Conservation (phyloP, 371 early-diverging fungal genomes). For the Batrachochytrium dendrobatidis region DNA sequence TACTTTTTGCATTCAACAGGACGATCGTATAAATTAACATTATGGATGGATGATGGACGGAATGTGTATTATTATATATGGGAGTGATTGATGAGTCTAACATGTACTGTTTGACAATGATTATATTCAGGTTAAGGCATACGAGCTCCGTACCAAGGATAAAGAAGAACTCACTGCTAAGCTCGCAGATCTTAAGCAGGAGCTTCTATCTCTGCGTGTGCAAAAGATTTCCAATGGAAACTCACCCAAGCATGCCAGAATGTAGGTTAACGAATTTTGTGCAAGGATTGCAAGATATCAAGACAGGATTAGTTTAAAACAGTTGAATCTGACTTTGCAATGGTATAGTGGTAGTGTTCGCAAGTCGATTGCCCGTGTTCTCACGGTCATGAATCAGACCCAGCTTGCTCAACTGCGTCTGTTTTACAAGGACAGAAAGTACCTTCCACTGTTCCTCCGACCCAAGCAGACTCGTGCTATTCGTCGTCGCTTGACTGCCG, state of each 20-base stretch:
- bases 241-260: constrained; percentile 71
- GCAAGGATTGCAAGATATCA: background rate
- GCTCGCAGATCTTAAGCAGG: constrained; percentile 87
- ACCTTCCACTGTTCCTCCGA: constrained; percentile 86
- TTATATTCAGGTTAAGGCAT: constrained; percentile 76
- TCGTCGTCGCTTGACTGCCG: constrained; percentile 81
- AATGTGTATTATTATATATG: background rate
- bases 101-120: background rate
- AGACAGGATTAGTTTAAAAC: background rate
- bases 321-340: background rate
- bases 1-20: no score
- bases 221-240: constrained; percentile 78
- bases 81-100: background rate
- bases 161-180: constrained; percentile 83
- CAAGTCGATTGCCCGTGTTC: constrained; percentile 85
- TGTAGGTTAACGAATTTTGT: constrained; percentile 53
- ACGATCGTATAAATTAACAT: no score
- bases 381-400: constrained; percentile 88
- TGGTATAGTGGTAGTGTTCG: constrained; percentile 46
- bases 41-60: no score
- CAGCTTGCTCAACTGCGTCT: constrained; percentile 74
- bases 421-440: constrained; percentile 85
- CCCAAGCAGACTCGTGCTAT: constrained; percentile 95
- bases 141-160: constrained; percentile 84
- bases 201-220: constrained; percentile 82